Evolutionary conservation across 129 eudicot species (phyloP).

Genomic region (Logfia minima): DNA sequence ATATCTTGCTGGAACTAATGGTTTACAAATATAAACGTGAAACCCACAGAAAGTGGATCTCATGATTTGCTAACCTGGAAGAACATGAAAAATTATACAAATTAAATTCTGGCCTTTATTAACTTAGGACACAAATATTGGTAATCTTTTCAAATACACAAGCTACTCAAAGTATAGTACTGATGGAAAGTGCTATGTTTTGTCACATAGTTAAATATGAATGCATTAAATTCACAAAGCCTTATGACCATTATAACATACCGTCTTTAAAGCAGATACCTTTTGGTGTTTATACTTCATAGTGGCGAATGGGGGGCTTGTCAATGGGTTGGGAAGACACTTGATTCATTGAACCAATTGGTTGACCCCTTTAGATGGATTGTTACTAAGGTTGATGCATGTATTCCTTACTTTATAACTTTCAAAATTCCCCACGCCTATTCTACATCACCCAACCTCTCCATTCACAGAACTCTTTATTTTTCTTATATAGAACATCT

Average conservation of each 20-base stretch:
- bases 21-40: slow-evolving; percentile 5
- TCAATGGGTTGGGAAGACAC: not conserved
- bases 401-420: not conserved
- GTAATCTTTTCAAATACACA: slow-evolving; percentile 9
- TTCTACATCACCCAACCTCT: not conserved
- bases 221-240: not conserved
- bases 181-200: not conserved
- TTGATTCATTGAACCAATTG: not conserved
- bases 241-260: not conserved
- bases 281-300: not conserved
- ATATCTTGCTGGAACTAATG: not conserved
- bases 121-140: slow-evolving; percentile 5
- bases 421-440: not conserved
- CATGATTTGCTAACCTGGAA: not conserved
- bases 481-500: not conserved
- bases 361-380: not conserved
- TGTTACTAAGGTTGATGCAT: not conserved
- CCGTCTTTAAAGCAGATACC: not conserved
- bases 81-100: not conserved
- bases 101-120: not conserved
- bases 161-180: not conserved
- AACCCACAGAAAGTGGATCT: not conserved
- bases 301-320: not conserved
- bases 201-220: not conserved
- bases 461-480: not conserved